Evolutionary conservation across 208 protist species (phyloP), one percentile per base, ranked within the genome.

Genomic region (Acanthamoeba triangularis): DNA sequence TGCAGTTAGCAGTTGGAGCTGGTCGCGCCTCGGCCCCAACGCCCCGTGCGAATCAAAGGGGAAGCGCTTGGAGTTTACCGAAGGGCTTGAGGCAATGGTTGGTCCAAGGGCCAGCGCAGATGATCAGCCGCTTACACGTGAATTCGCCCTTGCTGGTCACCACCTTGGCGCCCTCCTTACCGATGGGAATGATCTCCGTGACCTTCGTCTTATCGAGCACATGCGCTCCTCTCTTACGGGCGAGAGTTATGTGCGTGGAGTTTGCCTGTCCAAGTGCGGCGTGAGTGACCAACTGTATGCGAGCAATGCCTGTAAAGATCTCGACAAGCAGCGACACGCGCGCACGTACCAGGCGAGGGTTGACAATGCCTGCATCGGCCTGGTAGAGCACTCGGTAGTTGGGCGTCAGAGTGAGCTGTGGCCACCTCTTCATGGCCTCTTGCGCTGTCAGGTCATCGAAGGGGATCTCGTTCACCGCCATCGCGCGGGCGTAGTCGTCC

Each of bases 341-440:
- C 49, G 13, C 2, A 35, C 25, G 25, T 65, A 90, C 84, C 30
- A 90, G 52, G 20, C 88, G 88, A 33, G 91, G 69, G 47, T 94
- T 47, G 28, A 94, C 91, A n/a, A 94, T 80, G 52, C 91, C 91
- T 18, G 69, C 91, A 44, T 94, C 91, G 28, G 91, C 91, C 72
- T 94, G 91, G 69, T 87, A 94, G 30, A 94, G 69, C 28, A 85
- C 72, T 4, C 49, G 63, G 49, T 94, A 41, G 35, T 54, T 54
- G 49, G 35, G n/a, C 28, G 49, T 94, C 25, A 94, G 69, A 1
- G 44, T 80, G 33, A 94, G 54, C 52, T 94, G 91, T 4, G 91
- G 91, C 69, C 91, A 94, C 54, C 91, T 56, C 74, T 94, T 94
- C 72, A 63, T 94, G 41, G 69, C 91, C 37, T 80, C 91, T 20